Evolutionary conservation across 225 moss, liverwort and hornwort species (phyloP), one percentile per base, ranked within the genome.

Genomic region (Physcomitrellopsis africana): DNA sequence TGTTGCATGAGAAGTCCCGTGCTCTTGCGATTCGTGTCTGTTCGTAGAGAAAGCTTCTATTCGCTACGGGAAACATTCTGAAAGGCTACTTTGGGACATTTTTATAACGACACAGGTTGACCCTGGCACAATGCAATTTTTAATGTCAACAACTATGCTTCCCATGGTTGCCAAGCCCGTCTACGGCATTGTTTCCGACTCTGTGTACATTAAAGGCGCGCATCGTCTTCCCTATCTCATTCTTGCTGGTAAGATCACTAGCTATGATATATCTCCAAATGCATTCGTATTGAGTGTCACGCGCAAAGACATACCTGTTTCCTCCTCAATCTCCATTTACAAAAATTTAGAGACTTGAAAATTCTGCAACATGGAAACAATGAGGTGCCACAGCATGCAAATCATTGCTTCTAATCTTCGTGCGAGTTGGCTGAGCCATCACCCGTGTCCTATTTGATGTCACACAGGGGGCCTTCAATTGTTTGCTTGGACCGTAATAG

Each of bases 111-210:
- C 70, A 55, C 74, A 90, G 83, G 90, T 92, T 18, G 89, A 91
- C 60, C 93, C 91, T 11, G 91, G 85, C 9, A 82, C 80, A 51
- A 93, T 93, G 93, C 93, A 91, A 73, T 93, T 93, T 74, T 76
- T 93, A 16, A 72, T 93, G 60, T 91, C 93, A 22, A 91, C 86
- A 56, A 88, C 93, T 42, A 84, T 87, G 5, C 75, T 93, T 65
- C 93, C 93, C 42, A 91, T 91, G 91, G 91, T 93, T 9, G 81
- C 84, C 48, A 93, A 93, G 70, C 93, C 93, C 13, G 72, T 91
- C 14, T 93, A 89, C 32, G 93, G 93, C 7, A 89, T 93, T 76
- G 67, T 91, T 51, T 93, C 93, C 9, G 93, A 93, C 66, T 85
- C 91, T 14, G 77, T 93, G 13, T 93, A 84, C 15, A 93, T 93